Evolutionary conservation across 2,329 filamentous ascomycete species (phyloP).

Genomic region (Cladosporium velox): DNA sequence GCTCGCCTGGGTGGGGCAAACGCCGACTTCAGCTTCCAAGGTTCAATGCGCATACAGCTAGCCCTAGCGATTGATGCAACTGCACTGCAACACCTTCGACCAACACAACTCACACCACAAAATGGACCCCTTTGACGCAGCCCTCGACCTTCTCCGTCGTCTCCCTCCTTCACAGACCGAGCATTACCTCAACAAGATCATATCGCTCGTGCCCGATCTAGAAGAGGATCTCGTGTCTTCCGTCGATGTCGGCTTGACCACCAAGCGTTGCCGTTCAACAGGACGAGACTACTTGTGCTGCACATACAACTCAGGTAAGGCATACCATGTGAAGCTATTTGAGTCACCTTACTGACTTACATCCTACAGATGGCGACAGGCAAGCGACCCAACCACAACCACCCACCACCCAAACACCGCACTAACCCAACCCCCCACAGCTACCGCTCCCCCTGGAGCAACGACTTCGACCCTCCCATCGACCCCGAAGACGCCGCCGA

Average conservation of each 20-base stretch:
- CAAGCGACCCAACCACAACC: background rate
- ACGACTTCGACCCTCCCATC: conserved; percentile 92
- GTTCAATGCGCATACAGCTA: background rate
- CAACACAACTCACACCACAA: conserved; percentile 23
- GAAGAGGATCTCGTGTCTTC: conserved; percentile 97
- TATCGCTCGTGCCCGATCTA: conserved; percentile 82
- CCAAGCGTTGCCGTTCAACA: conserved; percentile 81
- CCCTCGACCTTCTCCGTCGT: conserved; percentile 92
- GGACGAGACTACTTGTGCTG: conserved; percentile 96
- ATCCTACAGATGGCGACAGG: conserved; percentile 76
- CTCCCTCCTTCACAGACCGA: conserved; percentile 93
- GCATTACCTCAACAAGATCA: conserved; percentile 83
- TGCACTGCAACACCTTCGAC: background rate
- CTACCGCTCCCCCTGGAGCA: conserved; percentile 98
- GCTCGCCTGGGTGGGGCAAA: background rate
- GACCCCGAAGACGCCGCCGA: conserved; percentile 73
- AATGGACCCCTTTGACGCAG: conserved; percentile 72
- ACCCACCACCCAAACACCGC: background rate
- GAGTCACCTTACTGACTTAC: background rate
- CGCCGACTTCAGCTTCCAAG: background rate
- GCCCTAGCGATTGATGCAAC: background rate
- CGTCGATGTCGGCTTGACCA: conserved; percentile 89
- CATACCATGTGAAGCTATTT: no score
- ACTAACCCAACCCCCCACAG: background rate
- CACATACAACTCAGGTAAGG: conserved; percentile 90